Evolutionary conservation across 2,329 filamentous ascomycete genomes (phyloP), one percentile per base, ranked within the genome.

Genomic region (Microsporum audouinii): DNA sequence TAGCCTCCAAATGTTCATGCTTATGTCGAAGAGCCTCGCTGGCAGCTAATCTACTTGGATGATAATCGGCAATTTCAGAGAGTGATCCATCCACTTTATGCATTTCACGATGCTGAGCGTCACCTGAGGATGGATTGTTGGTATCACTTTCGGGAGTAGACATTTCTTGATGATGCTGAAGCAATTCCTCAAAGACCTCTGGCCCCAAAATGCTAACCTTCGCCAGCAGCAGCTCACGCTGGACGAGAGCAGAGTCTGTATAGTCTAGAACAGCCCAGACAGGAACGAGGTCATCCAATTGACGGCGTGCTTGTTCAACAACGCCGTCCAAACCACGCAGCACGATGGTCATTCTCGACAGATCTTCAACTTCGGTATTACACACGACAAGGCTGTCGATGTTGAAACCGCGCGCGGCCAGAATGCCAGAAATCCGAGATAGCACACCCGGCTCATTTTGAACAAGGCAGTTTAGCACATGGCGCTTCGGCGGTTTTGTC

Each of bases 261-360:
- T 99, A 99, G 77, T 99, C 94, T 62, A 99, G 80, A 38, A 99
- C 94, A 59, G 94, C 94, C 94, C 94, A 99, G 62, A 99, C 94
- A 29, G 94, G 94, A 29, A 99, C 94, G 58, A 99, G 80, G 71
- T 99, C 94, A 77, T 99, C 94, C 61, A 99, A 80, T 78, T 99
- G 94, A 65, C 94, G 83, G 65, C 94, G 85, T 61, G 94, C 94
- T 78, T 99, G 94, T 81, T 99, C 94, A 33, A 99, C 91, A 17
- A 65, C 64, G 58, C 90, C 91, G 70, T 97, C 94, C 77, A 96
- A 91, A 12, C 94, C 94, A 61, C 91, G 91, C 59, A 99, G 82
- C 66, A 99, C 94, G 71, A 99, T 97, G 61, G 94, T 99, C 94
- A 99, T 99, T 72, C 94, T 91, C 38, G 90, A 96, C 59, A 99